These are phyloP conservation scores for Ogataea saltuana DNA, from an alignment of 805 yeast genomes.

Conservation along the genomic window DNA sequence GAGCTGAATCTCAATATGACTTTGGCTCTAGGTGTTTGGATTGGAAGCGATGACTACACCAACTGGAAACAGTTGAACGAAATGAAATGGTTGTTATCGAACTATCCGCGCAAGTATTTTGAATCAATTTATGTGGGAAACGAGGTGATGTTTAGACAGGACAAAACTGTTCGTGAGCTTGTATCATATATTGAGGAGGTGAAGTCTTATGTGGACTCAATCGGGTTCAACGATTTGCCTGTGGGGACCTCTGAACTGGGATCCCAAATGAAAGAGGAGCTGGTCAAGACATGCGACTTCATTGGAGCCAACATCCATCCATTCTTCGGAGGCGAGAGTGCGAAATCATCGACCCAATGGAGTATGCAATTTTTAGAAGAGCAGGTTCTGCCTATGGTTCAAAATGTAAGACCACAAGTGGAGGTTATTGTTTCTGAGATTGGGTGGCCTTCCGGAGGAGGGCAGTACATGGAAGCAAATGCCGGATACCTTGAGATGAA, in stretches of 20 bases:
- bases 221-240: constrained; percentile 42
- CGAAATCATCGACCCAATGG: constrained; percentile 53
- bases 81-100: constrained; percentile 43
- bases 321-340: constrained; percentile 60
- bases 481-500: constrained; percentile 50
- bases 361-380: constrained; percentile 46
- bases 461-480: constrained; percentile 43
- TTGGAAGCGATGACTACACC: constrained; percentile 44
- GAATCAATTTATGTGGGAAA: constrained; percentile 60
- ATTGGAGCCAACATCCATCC: constrained; percentile 69
- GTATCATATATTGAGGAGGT: constrained; percentile 44
- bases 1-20: constrained; percentile 54
- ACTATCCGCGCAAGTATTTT: constrained; percentile 47
- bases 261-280: constrained; percentile 40
- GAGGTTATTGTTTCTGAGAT: constrained; percentile 56
- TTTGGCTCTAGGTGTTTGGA: constrained; percentile 64
- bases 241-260: constrained; percentile 68
- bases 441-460: constrained; percentile 75
- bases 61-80: constrained; percentile 48
- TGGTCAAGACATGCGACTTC: constrained; percentile 50
- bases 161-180: constrained; percentile 41
- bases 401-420: constrained; percentile 22
- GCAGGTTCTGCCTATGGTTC: constrained; percentile 43
- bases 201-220: constrained; percentile 38
- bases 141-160: constrained; percentile 60